These are phyloP conservation scores for Paraleonurus japonicus DNA, from an alignment of 257 asterid species.

Conservation along the genomic window DNA sequence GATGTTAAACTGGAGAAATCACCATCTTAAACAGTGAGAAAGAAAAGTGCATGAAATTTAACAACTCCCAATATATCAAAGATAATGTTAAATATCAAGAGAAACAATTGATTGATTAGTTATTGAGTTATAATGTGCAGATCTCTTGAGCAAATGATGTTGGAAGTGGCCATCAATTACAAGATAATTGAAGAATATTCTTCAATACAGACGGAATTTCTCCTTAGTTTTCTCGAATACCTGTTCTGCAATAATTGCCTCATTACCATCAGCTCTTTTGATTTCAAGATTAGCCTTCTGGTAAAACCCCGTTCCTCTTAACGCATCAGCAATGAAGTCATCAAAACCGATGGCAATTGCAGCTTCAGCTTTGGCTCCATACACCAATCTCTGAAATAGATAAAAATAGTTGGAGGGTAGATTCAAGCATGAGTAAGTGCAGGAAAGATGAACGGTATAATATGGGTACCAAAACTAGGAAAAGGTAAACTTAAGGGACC, in stretches of 20 bases:
- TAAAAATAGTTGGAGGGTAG: neutral
- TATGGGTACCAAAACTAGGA: neutral
- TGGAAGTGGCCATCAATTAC: conserved; percentile 10
- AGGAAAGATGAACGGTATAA: neutral
- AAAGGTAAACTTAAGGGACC: neutral
- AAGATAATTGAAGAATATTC: conserved; percentile 11
- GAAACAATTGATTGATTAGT: conserved; percentile 5
- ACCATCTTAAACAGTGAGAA: neutral
- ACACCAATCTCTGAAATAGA: conserved; percentile 73
- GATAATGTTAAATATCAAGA: conserved; percentile 3
- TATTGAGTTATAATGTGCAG: neutral
- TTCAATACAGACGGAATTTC: conserved; percentile 66
- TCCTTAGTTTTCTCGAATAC: conserved; percentile 95
- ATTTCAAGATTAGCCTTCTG: conserved; percentile 87
- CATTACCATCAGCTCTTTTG: conserved; percentile 80
- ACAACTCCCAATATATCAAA: neutral
- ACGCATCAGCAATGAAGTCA: conserved; percentile 92
- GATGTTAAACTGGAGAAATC: neutral
- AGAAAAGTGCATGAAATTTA: neutral
- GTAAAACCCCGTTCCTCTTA: conserved; percentile 91
- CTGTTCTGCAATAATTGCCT: conserved; percentile 79
- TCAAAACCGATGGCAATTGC: conserved; percentile 96
- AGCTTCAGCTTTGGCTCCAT: conserved; percentile 98
- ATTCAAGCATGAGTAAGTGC: neutral
- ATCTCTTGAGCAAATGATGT: conserved; percentile 1